Base-by-base conservation (phyloP, 106 monocot genomes). In the Acorus gramineus region DNA sequence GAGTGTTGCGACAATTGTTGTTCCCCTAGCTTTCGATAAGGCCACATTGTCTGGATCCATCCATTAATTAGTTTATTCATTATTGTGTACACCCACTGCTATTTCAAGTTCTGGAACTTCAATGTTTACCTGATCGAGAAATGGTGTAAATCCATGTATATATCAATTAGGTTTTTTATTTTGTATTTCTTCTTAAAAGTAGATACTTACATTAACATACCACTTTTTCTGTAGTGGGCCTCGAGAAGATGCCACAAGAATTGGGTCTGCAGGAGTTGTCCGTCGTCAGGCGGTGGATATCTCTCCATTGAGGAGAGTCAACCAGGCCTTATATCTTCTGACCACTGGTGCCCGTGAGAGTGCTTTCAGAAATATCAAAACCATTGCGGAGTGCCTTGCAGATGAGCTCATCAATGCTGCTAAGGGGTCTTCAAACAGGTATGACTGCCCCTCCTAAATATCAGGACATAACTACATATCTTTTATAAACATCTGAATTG, bases 401-500 rank as follows among this genome's bases (percentile, higher is more conserved):
- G 83, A 83, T 60, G 79, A 84, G 65, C 76, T 84, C 6, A 84
- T 84, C 42, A 84, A 84, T 57, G 84, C 79, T 7, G 84, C 84
- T 8, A 84, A 84, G 73, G 84, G 84, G 10, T 80, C 80, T 13
- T 84, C 84, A 9, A 84, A 84, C 73, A 80, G 84, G 79, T 79
- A 28, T 28, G 28, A 28, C 28, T 28, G 0, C 0, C 28, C 28
- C 28, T 28, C 28, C 28, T 28, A 28, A 28, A 28, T 28, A 28
- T 28, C 28, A 28, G 2, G 6, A 52, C 2, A 10, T 52, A 52
- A 4, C 44, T 50, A 10, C 11, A 42, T 8, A 8, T 14, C 10
- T 53, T 65, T 65, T 3, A 3, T 13, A 6, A 14, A 50, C 4
- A 8, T 65, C 4, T 12, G 6, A 5, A n/a, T 45, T 9, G 0